Percentiles rank a stretch among this genome's conserved stretches.
Conservation (phyloP, 495 filamentous ascomycete genomes). For the Penicillium lividum region DNA sequence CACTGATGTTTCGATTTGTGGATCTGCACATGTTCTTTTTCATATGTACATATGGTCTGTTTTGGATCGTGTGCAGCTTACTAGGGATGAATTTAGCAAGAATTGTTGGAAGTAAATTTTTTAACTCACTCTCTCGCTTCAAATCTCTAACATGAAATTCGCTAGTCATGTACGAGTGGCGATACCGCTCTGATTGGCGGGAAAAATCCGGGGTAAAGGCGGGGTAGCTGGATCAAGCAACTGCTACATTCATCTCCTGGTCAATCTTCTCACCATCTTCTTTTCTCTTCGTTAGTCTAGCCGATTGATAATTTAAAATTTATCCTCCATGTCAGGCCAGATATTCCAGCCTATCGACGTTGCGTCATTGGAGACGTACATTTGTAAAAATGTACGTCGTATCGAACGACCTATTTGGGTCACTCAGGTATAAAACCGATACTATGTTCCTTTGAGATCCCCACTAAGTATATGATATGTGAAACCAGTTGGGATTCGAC, state of each 20-base stretch:
- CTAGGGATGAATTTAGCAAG: no score
- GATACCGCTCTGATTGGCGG: neutral
- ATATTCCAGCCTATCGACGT: conserved; percentile 3
- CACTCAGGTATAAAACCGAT: neutral
- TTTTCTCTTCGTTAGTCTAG: neutral
- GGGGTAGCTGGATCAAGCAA: neutral
- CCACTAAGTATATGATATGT: neutral
- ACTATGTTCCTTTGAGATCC: neutral
- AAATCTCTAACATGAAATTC: no score
- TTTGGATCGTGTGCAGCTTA: no score
- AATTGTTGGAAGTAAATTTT: no score
- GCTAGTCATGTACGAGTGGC: no score
- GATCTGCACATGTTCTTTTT: no score
- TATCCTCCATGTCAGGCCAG: neutral
- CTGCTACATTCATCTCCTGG: neutral
- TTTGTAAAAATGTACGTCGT: neutral
- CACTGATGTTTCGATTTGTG: no score
- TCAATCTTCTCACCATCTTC: neutral
- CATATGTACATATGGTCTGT: no score
- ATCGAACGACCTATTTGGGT: conserved; percentile 1
- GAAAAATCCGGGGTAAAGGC: neutral
- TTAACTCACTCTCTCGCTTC: no score
- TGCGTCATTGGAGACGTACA: neutral
- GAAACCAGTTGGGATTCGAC: neutral
- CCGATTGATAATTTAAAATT: neutral